phyloP scores from a whole-genome alignment of 1,284 basidiomycete species.

The Leccinum glutinopallens region DNA sequence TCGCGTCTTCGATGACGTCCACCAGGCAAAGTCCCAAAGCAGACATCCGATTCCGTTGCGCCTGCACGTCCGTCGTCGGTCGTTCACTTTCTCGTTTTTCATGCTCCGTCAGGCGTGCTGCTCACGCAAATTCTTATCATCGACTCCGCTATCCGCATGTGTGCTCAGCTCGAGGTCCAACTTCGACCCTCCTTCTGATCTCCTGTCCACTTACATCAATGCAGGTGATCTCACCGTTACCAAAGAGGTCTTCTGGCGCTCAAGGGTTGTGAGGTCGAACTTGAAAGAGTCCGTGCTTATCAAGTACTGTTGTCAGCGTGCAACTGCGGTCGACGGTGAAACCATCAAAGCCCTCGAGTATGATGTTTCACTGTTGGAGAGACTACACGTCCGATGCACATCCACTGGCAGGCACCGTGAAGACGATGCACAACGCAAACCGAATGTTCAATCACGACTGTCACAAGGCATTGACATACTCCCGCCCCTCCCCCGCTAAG shows the following conservation, averaged over 20 bases:
- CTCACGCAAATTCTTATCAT: conserved; percentile 50
- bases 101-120: conserved; percentile 49
- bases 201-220: conserved; percentile 63
- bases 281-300: too few species aligned
- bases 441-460: too few species aligned
- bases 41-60: conserved; percentile 1
- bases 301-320: conserved; percentile 21
- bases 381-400: too few species aligned
- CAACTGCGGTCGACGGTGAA: too few species aligned
- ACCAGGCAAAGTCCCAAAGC: conserved; percentile 38
- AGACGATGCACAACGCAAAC: too few species aligned
- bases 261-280: conserved; percentile 34
- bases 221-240: conserved; percentile 60
- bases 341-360: too few species aligned
- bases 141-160: conserved; percentile 69
- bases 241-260: conserved; percentile 60
- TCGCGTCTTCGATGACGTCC: conserved; percentile 67
- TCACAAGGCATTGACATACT: too few species aligned
- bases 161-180: conserved; percentile 64
- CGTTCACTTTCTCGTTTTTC: conserved; percentile 49
- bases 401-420: too few species aligned
- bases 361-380: too few species aligned
- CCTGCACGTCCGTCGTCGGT: conserved; percentile 10
- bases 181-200: conserved; percentile 39
- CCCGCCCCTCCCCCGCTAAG: too few species aligned